A percentile compares a stretch with the other conserved stretches of the same genome.
Conservation (phyloP, 1,284 basidiomycete genomes). For the Mycena citricolor region DNA sequence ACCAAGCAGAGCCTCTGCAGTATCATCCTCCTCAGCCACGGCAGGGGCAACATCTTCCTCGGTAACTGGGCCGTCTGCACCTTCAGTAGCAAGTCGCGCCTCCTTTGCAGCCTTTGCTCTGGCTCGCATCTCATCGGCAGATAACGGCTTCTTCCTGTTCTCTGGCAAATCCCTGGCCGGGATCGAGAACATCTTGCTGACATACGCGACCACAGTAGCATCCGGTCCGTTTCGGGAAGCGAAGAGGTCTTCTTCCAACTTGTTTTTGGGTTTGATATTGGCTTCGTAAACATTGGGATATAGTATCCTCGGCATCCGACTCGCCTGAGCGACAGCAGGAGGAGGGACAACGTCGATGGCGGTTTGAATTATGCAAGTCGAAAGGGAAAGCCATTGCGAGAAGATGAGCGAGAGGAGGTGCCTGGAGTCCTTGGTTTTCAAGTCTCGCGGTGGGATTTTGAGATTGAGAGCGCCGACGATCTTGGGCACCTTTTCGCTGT, state of each 20-base stretch:
- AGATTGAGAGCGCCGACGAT: constrained; percentile 85
- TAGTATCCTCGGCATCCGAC: constrained; percentile 90
- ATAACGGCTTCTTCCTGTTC: constrained; percentile 74
- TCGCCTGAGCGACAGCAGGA: constrained; percentile 80
- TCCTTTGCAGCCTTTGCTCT: constrained; percentile 67
- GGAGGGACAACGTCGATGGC: constrained; percentile 92
- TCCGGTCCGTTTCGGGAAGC: constrained; percentile 61
- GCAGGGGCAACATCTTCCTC: constrained; percentile 14
- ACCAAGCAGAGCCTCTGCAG: constrained; percentile 76
- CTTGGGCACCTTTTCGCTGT: constrained; percentile 86
- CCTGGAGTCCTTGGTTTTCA: constrained; percentile 89
- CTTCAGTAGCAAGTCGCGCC: constrained; percentile 35
- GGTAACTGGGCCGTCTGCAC: constrained; percentile 23
- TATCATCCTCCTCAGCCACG: constrained; percentile 27
- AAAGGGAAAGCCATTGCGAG: constrained; percentile 95
- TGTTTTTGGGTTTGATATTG: constrained; percentile 64
- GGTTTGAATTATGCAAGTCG: constrained; percentile 90
- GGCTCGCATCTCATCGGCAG: constrained; percentile 85
- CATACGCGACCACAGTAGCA: constrained; percentile 79
- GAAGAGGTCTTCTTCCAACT: constrained; percentile 83
- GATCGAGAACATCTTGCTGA: constrained; percentile 99
- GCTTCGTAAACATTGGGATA: constrained; percentile 74
- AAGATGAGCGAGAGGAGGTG: constrained; percentile 86
- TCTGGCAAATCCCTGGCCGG: constrained; percentile 80
- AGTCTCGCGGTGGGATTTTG: constrained; percentile 85